A percentile compares a stretch with the other conserved stretches of the same genome.
Evolutionary conservation across 2,329 filamentous ascomycete species (phyloP).

Genomic region (Aspergillus pseudoterreus): DNA sequence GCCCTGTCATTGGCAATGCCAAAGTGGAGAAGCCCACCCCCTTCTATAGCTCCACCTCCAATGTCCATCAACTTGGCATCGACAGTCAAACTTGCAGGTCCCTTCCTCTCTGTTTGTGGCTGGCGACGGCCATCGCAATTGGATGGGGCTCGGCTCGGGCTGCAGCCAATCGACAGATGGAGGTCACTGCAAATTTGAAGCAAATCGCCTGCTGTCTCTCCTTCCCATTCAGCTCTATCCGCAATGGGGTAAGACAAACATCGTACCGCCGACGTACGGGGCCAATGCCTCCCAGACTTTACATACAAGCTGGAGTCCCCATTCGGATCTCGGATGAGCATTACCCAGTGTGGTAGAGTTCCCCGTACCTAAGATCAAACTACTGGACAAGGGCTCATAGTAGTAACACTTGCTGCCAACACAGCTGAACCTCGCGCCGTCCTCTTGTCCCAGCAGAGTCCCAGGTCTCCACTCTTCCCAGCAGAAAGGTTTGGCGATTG

Average conservation of each 20-base stretch:
- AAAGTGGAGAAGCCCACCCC: slow-evolving; percentile 4
- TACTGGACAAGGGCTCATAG: not conserved
- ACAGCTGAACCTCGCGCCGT: not conserved
- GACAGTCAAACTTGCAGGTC: slow-evolving; percentile 1
- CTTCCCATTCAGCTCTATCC: not conserved
- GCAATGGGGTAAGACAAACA: no score
- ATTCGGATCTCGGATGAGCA: no score
- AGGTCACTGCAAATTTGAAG: not conserved
- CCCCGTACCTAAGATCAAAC: no score
- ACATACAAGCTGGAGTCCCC: no score
- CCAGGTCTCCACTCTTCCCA: slow-evolving; percentile 5
- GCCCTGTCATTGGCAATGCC: slow-evolving; percentile 1
- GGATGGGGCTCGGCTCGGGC: slow-evolving; percentile 5
- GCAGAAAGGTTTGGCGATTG: slow-evolving; percentile 5
- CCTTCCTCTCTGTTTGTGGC: slow-evolving; percentile 8
- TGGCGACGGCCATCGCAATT: slow-evolving; percentile 10
- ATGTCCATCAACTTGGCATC: slow-evolving; percentile 9
- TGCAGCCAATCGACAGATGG: not conserved
- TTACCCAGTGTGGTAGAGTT: no score
- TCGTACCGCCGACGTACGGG: no score
- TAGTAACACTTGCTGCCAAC: slow-evolving; percentile 4
- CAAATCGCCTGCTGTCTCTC: not conserved
- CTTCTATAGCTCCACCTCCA: slow-evolving; percentile 1
- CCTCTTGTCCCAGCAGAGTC: not conserved
- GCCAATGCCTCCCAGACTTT: no score